phyloP scores from a whole-genome alignment of 768 basidiomycete genomes.

The Kwoniella heveanensis region DNA sequence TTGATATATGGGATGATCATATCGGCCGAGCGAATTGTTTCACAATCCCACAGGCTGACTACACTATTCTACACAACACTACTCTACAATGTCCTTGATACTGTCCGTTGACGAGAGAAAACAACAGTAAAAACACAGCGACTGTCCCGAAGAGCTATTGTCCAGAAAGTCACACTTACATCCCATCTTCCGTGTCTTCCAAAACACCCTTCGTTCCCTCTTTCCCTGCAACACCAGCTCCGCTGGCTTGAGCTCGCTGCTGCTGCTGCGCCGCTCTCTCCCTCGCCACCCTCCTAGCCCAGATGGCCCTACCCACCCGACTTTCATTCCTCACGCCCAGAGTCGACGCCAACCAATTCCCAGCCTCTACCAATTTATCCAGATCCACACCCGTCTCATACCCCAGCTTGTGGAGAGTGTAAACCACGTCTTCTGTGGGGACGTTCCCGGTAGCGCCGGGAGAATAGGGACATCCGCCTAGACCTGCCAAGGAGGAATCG shows the following conservation, averaged over 20 bases:
- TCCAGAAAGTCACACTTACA: too few relatives aligned
- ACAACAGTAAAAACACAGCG: too few relatives aligned
- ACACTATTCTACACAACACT: too few relatives aligned
- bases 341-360: conserved; percentile 76
- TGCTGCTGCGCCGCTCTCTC: conserved; percentile 1
- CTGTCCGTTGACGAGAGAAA: too few relatives aligned
- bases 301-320: conserved; percentile 74
- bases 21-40: too few relatives aligned
- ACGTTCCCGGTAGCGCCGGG: conserved; percentile 96
- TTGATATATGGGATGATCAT: too few relatives aligned
- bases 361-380: conserved; percentile 70
- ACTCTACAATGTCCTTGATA: too few relatives aligned
- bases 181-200: conserved; percentile 14
- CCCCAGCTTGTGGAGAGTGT: conserved; percentile 70
- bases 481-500: conserved; percentile 78
- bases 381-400: conserved; percentile 67
- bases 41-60: too few relatives aligned
- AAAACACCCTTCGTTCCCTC: background rate
- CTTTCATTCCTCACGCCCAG: conserved; percentile 72
- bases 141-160: too few relatives aligned
- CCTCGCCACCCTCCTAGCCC: conserved; percentile 53
- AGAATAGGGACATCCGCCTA: conserved; percentile 94
- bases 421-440: conserved; percentile 85
- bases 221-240: background rate
- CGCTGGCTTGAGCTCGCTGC: background rate